Evolutionary conservation across 2,329 filamentous ascomycete species (phyloP).

Genomic region (Paracamarosporium sp.): DNA sequence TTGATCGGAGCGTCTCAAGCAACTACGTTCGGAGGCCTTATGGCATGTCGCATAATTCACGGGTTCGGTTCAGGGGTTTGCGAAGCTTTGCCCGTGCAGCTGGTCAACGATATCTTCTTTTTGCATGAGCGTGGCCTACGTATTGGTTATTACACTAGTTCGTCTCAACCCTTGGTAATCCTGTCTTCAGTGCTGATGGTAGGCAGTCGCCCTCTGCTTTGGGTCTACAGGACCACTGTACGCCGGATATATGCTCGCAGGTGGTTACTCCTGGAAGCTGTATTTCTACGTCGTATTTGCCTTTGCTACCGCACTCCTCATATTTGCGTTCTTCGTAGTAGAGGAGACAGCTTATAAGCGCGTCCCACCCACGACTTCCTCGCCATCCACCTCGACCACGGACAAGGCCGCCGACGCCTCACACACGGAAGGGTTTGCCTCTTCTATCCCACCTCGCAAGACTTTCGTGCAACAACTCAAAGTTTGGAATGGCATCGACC

Average conservation of each 20-base stretch:
- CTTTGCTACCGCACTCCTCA: constrained; percentile 54
- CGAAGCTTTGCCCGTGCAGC: constrained; percentile 55
- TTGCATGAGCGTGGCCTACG: constrained; percentile 56
- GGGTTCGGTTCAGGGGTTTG: constrained; percentile 54
- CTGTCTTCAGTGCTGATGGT: constrained; percentile 2
- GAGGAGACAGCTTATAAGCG: constrained; percentile 64
- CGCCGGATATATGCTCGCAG: constrained; percentile 67
- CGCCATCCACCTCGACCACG: constrained; percentile 5
- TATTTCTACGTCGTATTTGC: constrained; percentile 68
- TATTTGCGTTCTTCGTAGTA: constrained; percentile 63
- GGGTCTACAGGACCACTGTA: constrained; percentile 64
- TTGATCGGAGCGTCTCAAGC: constrained; percentile 52
- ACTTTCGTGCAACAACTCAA: constrained; percentile 39
- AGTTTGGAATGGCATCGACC: constrained; percentile 40
- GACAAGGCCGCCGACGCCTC: constrained; percentile 24
- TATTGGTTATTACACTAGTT: constrained; percentile 64
- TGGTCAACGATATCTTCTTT: constrained; percentile 58
- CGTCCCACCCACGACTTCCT: not conserved
- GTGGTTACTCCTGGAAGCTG: constrained; percentile 64
- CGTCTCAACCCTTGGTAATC: not conserved
- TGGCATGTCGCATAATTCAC: constrained; percentile 52
- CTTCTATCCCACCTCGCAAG: constrained; percentile 30
- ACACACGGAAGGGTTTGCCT: constrained; percentile 28
- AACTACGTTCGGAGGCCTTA: constrained; percentile 49
- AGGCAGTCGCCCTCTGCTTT: constrained; percentile 61